Evolutionary conservation across 768 basidiomycete genomes (phyloP), one percentile per base, ranked within the genome.

Genomic region (Leccinellum rugosiceps): DNA sequence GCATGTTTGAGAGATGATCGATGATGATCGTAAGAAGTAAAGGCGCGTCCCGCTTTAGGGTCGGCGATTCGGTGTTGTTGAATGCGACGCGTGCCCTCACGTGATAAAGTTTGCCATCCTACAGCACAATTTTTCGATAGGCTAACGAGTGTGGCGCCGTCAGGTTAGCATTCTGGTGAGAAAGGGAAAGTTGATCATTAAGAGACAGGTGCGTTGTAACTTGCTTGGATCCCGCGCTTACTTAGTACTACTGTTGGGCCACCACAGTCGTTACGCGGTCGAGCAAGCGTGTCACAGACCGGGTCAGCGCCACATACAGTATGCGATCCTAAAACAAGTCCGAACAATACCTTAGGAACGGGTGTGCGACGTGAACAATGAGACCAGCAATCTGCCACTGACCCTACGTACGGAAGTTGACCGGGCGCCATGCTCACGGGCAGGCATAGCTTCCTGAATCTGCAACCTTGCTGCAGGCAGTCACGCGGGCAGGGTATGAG

Each of bases 1-100:
- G 71, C 83, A 84, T 67, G 77, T 60, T 50, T 30, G n/a, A 57
- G 45, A 44, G n/a, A n/a, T n/a, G n/a, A n/a, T n/a, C n/a, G 59
- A 61, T 66, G 63, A 52, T 73, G 69, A 68, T n/a, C 69, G 72
- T 70, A 55, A 55, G 62, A 68, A 58, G 59, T 38, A 50, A 64
- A 64, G 60, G 56, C 70, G 68, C 68, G 70, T 73, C 72, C 53
- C 57, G 23, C 57, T 72, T 72, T 72, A 70, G 72, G 72, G 72
- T 68, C 60, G 70, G 72, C 53, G 48, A 56, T 63, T 73, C 63
- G 63, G 65, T 56, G 57, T 67, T 63, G 68, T 72, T 70, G 66
- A 68, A 61, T 60, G 57, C 19, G 55, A 70, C 69, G 69, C 69
- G 68, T 64, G 61, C 11, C 6, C 2, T 68, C 68, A 69, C 62